phyloP scores from a whole-genome alignment of 1,284 basidiomycete genomes.

The Ustilago esculenta region DNA sequence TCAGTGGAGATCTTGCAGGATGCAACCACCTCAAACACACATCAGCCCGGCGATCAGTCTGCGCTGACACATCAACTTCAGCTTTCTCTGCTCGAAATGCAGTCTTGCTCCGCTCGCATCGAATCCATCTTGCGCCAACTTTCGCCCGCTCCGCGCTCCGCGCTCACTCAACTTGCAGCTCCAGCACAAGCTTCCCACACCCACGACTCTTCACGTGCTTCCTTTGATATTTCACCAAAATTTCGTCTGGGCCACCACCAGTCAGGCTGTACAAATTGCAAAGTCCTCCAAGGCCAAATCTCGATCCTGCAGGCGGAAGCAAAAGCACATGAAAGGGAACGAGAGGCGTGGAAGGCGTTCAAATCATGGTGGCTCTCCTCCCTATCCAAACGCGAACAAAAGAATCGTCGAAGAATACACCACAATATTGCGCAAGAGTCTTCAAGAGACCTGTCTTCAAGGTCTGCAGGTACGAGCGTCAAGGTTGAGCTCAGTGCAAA shows the following conservation, averaged over 20 bases:
- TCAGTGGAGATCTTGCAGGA: no score
- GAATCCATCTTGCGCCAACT: neutral
- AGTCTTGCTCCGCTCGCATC: neutral
- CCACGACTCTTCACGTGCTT: neutral
- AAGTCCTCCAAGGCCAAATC: neutral
- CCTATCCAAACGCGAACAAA: slow-evolving; percentile 15
- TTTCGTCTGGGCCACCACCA: no score
- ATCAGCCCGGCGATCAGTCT: no score
- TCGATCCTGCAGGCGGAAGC: neutral
- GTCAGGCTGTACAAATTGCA: neutral
- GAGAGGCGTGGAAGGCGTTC: slow-evolving; percentile 28
- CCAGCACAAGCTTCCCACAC: slow-evolving; percentile 3
- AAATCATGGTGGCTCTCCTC: slow-evolving; percentile 35
- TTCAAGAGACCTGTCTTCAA: no score
- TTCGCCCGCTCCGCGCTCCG: neutral
- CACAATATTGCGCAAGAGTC: neutral
- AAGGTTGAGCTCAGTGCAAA: no score
- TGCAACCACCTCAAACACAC: no score
- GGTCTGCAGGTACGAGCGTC: no score
- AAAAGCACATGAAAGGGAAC: slow-evolving; percentile 12
- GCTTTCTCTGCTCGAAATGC: no score
- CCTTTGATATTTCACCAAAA: no score
- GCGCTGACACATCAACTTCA: no score
- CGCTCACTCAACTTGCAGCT: neutral
- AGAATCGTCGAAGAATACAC: neutral